These are phyloP conservation scores for Gynochthodes officinalis DNA, from an alignment of 257 asterid genomes.

Conservation along the genomic window DNA sequence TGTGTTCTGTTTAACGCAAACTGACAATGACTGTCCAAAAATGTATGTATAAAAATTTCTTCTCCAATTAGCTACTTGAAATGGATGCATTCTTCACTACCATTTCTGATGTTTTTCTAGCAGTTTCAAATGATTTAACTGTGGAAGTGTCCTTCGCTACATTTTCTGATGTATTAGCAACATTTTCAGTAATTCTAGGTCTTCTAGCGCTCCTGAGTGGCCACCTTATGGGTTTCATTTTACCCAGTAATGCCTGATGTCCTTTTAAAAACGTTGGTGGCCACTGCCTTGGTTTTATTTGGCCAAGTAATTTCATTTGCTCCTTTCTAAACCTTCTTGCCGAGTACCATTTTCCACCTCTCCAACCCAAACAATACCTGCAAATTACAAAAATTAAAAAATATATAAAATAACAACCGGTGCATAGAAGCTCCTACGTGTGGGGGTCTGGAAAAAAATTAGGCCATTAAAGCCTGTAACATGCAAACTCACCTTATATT, in stretches of 20 bases:
- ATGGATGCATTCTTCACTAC: background rate
- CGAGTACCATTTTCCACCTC: constrained; percentile 76
- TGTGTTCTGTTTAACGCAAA: too few relatives aligned
- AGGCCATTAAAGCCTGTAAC: too few relatives aligned
- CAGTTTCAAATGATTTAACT: background rate
- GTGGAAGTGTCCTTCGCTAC: background rate
- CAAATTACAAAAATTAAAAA: constrained; percentile 6
- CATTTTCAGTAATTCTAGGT: constrained; percentile 39
- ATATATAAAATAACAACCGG: background rate
- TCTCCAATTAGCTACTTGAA: background rate
- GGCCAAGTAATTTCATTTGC: constrained; percentile 71
- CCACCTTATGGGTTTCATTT: constrained; percentile 58
- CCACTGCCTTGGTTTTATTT: constrained; percentile 62
- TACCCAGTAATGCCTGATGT: constrained; percentile 48
- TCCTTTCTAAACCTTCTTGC: constrained; percentile 55
- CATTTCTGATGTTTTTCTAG: background rate
- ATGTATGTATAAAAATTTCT: too few relatives aligned
- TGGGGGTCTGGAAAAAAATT: too few relatives aligned
- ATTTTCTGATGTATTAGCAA: constrained; percentile 38
- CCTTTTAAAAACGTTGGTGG: constrained; percentile 57
- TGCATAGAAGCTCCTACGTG: too few relatives aligned
- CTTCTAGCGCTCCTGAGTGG: constrained; percentile 58
- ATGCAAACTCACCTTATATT: too few relatives aligned
- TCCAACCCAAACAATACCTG: constrained; percentile 88
- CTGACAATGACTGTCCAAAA: too few relatives aligned